Conservation (phyloP, 805 yeast genomes). For the Cephaloascus fragrans region DNA sequence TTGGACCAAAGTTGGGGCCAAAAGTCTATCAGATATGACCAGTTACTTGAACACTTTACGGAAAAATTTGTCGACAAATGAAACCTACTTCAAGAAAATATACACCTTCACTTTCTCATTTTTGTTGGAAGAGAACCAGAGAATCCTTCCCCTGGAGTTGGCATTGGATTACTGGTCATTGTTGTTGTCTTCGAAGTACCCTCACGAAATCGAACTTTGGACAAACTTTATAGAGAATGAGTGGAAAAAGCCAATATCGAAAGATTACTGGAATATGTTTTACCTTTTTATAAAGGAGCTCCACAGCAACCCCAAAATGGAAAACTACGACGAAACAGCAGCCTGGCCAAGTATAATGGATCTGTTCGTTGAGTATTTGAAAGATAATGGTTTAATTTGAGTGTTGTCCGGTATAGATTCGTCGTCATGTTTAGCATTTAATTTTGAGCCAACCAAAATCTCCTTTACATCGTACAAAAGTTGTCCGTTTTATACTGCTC, state of each 20-base stretch:
- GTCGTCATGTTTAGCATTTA: too few relatives aligned
- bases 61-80: slow-evolving; percentile 20
- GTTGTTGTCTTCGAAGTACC: slow-evolving; percentile 30
- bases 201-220: slow-evolving; percentile 41
- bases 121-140: slow-evolving; percentile 50
- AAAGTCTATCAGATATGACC: not conserved
- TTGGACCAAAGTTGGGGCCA: slow-evolving; percentile 35
- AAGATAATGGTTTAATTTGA: slow-evolving; percentile 12
- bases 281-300: slow-evolving; percentile 49
- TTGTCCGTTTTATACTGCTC: too few relatives aligned
- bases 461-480: too few relatives aligned
- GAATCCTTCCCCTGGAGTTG: slow-evolving; percentile 44
- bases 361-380: slow-evolving; percentile 58
- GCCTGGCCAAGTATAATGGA: slow-evolving; percentile 93
- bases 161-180: slow-evolving; percentile 75
- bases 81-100: slow-evolving; percentile 39
- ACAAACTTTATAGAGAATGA: slow-evolving; percentile 35
- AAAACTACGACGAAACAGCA: slow-evolving; percentile 62
- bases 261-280: slow-evolving; percentile 84
- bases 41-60: slow-evolving; percentile 11
- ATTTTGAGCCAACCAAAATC: too few relatives aligned
- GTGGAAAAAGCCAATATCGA: slow-evolving; percentile 41
- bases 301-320: slow-evolving; percentile 41
- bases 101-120: slow-evolving; percentile 68
- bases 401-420: not conserved